Percentiles rank a stretch among this genome's conserved stretches.
Evolutionary conservation across 2,329 filamentous ascomycete species (phyloP).

Genomic region (Paecilomyces fulvus): DNA sequence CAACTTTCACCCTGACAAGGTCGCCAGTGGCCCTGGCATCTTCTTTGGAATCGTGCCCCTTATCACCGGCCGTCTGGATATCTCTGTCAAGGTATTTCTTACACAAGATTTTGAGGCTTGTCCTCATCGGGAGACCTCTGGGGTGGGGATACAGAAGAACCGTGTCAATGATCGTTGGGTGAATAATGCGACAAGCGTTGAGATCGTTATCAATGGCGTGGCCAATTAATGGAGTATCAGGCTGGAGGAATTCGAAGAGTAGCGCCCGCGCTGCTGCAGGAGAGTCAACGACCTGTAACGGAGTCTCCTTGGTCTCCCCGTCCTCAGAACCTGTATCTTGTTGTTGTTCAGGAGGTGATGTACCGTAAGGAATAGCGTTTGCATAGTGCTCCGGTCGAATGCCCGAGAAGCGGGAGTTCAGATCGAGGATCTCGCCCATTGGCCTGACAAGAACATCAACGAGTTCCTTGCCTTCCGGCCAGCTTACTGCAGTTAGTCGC

Average conservation of each 20-base stretch:
- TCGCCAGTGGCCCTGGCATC: constrained; percentile 87
- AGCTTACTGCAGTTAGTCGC: constrained; percentile 77
- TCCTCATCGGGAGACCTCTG: constrained; percentile 65
- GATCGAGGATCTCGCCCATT: constrained; percentile 72
- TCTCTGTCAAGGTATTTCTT: constrained; percentile 59
- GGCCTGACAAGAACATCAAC: constrained; percentile 81
- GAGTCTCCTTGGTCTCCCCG: constrained; percentile 18
- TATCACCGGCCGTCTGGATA: constrained; percentile 62
- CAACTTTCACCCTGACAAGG: constrained; percentile 64
- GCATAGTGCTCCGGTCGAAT: constrained; percentile 70
- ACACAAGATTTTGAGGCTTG: constrained; percentile 68
- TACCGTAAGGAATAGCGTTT: constrained; percentile 52
- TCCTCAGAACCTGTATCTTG: constrained; percentile 15
- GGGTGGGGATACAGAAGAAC: constrained; percentile 74
- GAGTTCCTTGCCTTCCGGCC: constrained; percentile 67
- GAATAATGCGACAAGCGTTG: constrained; percentile 74
- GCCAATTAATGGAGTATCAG: constrained; percentile 75
- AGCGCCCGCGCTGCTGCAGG: constrained; percentile 67
- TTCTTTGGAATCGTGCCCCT: constrained; percentile 85
- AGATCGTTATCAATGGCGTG: constrained; percentile 95
- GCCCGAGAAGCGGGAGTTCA: constrained; percentile 89
- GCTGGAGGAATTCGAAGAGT: constrained; percentile 66
- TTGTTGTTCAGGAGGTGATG: constrained; percentile 15
- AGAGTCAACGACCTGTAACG: constrained; percentile 65
- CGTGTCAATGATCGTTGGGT: constrained; percentile 78